Evolutionary conservation across 768 basidiomycete species (phyloP).

Genomic region (Boletus barrowsii): DNA sequence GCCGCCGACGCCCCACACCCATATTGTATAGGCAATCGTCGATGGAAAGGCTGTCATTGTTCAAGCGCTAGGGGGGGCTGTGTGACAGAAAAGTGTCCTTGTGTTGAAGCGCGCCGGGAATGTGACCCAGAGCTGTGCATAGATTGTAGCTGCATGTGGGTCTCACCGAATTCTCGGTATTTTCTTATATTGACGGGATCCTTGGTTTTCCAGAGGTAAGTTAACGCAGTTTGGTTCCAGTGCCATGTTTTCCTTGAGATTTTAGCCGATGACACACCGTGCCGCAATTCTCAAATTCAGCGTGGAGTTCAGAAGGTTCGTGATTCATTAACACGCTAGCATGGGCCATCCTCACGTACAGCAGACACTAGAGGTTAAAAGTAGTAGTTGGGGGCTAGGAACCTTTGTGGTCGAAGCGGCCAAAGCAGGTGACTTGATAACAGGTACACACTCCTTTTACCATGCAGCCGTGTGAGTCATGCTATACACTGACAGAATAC

Average conservation of each 20-base stretch:
- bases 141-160: constrained; percentile 49
- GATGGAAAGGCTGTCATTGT: constrained; percentile 60
- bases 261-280: constrained; percentile 33
- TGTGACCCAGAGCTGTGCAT: constrained; percentile 68
- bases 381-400: constrained; percentile 52
- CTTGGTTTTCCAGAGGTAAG: constrained; percentile 24
- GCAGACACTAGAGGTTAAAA: constrained; percentile 42
- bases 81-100: constrained; percentile 49
- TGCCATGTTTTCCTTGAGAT: neutral
- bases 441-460: constrained; percentile 28
- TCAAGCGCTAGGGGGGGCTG: constrained; percentile 30
- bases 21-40: constrained; percentile 43
- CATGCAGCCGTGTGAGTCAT: neutral
- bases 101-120: constrained; percentile 48
- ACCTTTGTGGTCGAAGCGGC: constrained; percentile 47
- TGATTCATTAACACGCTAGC: neutral
- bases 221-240: neutral
- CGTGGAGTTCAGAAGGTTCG: constrained; percentile 43
- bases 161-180: neutral
- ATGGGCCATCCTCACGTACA: constrained; percentile 4
- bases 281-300: constrained; percentile 52
- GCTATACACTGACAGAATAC: constrained; percentile 48
- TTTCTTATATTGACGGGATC: neutral
- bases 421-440: constrained; percentile 44
- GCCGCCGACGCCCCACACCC: neutral